Base-by-base conservation (phyloP, 148 eudicot genomes). In the Oxyria digyna region DNA sequence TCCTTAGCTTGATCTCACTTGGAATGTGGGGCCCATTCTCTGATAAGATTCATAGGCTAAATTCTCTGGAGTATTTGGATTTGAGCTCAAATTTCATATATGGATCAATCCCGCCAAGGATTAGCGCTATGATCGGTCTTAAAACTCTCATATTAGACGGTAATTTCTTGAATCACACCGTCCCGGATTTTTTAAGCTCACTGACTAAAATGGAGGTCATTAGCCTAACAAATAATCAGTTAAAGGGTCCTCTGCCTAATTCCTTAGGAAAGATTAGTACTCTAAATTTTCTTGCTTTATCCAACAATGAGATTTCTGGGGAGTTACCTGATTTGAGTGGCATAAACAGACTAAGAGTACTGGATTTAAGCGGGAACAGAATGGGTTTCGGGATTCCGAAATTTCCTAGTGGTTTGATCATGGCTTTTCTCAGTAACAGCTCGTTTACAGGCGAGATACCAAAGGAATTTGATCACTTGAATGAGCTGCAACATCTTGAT, bases 21-120 rank as follows among this genome's bases (percentile, higher is more conserved):
- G 95, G 95, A 40, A 82, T 88, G 7, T 88, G 88, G 85, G 95
- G 95, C 1, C 77, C 84, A 50, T 75, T 88, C 65, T 81, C 88
- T 64, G 77, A 74, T 71, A 88, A 86, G 62, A 79, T 88, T 20
- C 74, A 84, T 31, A 82, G 91, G 74, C 69, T 88, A 48, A 77
- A 79, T 73, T 75, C 85, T 23, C 78, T 88, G 65, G 87, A 86
- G 67, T 75, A 80, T 64, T 77, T 88, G 66, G 95, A 88, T 71
- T 78, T 86, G 70, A 82, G 85, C 76, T 83, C 81, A 27, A 88
- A 88, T 72, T 88, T 76, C 54, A 69, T 88, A 69, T 88, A 79
- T 77, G 95, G 95, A 29, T 69, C 77, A 48, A 37, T 88, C 35
- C 95, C 91, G 31, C 86, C 83, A 21, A 73, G 78, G 69, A 73